Base-by-base conservation (phyloP, 2,329 filamentous ascomycete genomes). In the Cladophialophora exuberans region DNA sequence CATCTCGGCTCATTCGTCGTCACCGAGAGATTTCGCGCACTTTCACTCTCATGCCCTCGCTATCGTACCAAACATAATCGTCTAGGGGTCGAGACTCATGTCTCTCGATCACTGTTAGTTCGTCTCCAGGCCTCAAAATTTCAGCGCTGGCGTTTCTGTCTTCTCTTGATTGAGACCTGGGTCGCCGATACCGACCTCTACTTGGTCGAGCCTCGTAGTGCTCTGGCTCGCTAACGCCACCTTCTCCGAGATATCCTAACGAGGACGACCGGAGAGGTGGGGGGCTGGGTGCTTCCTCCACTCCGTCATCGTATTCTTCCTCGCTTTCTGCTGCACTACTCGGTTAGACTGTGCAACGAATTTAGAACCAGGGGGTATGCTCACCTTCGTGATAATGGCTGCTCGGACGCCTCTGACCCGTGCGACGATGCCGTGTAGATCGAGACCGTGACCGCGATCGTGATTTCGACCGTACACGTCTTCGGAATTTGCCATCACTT, bases 11-110 rank as follows among this genome's bases (percentile, higher is more conserved):
- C 18, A n/a, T 22, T 42, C n/a, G 25, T 35, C 17, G 3, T 42
- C 18, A 42, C 39, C 31, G 15, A 60, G 51, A 64, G 41, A 64
- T 61, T 42, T 64, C 61, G 33, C 61, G 61, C 25, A 64, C 61
- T 48, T 54, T 52, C 6, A 64, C 56, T 33, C 62, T 53, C 55
- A 61, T 61, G 7, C 62, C 62, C 28, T 59, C 45, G 25, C 47
- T 23, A 36, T 64, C 62, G 31, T 62, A 62, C 55, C 56, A 58
- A 25, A 62, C 52, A 35, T 64, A 64, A 33, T 64, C 59, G 26
- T 63, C 56, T n/a, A 17, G 36, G 3, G n/a, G 25, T 50, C 25
- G 17, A 23, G 33, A 35, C 25, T n/a, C 35, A 31, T 51, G 53
- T 25, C 50, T 52, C 31, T 59, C 57, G 35, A 56, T 54, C 26